Percentiles rank a stretch among this genome's conserved stretches.
Evolutionary conservation across 345 rosid species (phyloP).

Genomic region (Sonneratia alba): DNA sequence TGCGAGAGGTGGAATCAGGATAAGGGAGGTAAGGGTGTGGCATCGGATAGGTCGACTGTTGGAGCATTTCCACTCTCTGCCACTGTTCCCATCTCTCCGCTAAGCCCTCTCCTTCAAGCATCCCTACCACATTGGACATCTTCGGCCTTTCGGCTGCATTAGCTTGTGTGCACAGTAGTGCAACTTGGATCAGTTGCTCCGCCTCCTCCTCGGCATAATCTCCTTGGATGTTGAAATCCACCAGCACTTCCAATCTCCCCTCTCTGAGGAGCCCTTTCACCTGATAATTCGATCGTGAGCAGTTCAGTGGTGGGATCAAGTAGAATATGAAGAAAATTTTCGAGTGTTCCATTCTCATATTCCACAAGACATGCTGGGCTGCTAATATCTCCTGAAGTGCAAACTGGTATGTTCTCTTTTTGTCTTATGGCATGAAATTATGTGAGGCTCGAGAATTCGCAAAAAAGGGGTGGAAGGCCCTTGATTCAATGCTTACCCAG

Average conservation of each 20-base stretch:
- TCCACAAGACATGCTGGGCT: no score
- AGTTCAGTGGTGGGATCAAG: not conserved
- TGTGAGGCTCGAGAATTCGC: not conserved
- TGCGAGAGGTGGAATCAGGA: not conserved
- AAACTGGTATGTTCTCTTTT: no score
- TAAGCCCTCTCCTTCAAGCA: constrained; percentile 7
- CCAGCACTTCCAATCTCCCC: not conserved
- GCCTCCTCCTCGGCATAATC: not conserved
- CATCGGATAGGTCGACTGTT: not conserved
- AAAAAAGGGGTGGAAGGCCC: not conserved
- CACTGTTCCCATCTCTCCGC: constrained; percentile 7
- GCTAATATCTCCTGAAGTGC: no score
- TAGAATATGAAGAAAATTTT: not conserved
- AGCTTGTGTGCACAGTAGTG: not conserved
- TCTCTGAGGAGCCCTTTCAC: not conserved
- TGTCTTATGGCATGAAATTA: no score
- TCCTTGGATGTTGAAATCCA: not conserved
- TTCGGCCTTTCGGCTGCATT: not conserved
- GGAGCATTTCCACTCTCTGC: not conserved
- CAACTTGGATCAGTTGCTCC: constrained; percentile 1
- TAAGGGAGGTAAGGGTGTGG: not conserved
- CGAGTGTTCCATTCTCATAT: not conserved
- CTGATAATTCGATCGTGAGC: not conserved
- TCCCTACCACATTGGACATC: not conserved
- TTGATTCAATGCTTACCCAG: not conserved